Evolutionary conservation across 495 filamentous ascomycete species (phyloP).

Genomic region (Evansstolkia leycettana): DNA sequence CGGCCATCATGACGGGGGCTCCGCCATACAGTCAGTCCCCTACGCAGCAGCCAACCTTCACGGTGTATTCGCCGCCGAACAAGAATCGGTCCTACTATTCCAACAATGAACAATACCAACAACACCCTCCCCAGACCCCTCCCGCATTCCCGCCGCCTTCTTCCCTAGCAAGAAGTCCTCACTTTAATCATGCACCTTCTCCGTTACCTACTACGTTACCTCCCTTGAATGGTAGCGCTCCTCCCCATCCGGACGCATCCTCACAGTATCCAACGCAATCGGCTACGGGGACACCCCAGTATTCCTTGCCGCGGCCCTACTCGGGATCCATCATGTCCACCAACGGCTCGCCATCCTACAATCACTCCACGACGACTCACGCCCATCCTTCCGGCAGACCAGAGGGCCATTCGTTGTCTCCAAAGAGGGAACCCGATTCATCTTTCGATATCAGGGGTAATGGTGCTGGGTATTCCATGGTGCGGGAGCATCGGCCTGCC

Average conservation of each 20-base stretch:
- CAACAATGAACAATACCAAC: constrained; percentile 46
- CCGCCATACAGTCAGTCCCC: constrained; percentile 36
- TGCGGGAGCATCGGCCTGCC: constrained; percentile 18
- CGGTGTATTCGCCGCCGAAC: constrained; percentile 29
- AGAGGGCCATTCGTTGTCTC: constrained; percentile 32
- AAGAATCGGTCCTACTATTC: constrained; percentile 41
- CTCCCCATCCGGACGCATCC: constrained; percentile 28
- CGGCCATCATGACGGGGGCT: constrained; percentile 37
- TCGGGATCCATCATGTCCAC: constrained; percentile 25
- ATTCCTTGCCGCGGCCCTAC: constrained; percentile 30
- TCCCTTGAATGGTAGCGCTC: constrained; percentile 40
- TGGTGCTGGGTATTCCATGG: constrained; percentile 18
- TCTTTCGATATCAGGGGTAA: constrained; percentile 23
- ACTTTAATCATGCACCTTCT: constrained; percentile 39
- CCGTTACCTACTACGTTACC: constrained; percentile 35
- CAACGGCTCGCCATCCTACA: constrained; percentile 30
- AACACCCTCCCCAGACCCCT: constrained; percentile 40
- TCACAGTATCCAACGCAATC: constrained; percentile 34
- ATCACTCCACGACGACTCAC: constrained; percentile 27
- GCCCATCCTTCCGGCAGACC: constrained; percentile 32
- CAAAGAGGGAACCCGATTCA: constrained; percentile 26
- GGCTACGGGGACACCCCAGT: constrained; percentile 17
- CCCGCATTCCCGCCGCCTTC: constrained; percentile 42
- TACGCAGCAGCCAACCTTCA: constrained; percentile 27
- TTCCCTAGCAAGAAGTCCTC: constrained; percentile 41